Conservation (phyloP, 2,329 filamentous ascomycete species). For the Penicillium sp. region DNA sequence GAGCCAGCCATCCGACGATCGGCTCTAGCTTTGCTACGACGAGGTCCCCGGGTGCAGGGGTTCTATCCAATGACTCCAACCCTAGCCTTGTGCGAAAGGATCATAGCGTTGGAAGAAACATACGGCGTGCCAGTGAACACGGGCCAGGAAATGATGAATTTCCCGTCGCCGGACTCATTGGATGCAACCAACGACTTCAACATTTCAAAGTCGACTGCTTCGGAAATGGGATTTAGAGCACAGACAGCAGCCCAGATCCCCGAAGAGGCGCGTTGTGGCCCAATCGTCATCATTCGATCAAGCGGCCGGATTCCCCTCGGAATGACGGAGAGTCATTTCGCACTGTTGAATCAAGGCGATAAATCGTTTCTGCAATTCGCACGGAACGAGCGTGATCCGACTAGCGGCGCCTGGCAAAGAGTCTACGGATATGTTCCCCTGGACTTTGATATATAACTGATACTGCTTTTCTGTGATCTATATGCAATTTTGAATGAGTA, state of each 20-base stretch:
- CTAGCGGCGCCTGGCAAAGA: constrained; percentile 17
- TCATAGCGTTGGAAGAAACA: constrained; percentile 35
- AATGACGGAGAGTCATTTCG: constrained; percentile 19
- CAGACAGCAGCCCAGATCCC: constrained; percentile 17
- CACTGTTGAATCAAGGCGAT: constrained; percentile 20
- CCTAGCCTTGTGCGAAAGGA: constrained; percentile 18
- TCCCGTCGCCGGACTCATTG: too few relatives aligned
- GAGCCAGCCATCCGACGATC: constrained; percentile 30
- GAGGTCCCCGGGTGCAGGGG: constrained; percentile 29
- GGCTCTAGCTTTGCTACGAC: constrained; percentile 28
- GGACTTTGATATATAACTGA: constrained; percentile 6
- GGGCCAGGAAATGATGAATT: background rate
- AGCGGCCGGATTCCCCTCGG: constrained; percentile 18
- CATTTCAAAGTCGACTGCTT: background rate
- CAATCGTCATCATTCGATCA: constrained; percentile 25
- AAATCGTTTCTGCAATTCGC: constrained; percentile 24
- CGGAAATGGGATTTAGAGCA: background rate
- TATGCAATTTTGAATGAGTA: too few relatives aligned
- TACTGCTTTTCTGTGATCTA: too few relatives aligned
- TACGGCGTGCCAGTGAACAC: constrained; percentile 10
- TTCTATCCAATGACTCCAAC: constrained; percentile 23
- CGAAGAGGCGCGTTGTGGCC: constrained; percentile 28
- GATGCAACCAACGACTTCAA: too few relatives aligned
- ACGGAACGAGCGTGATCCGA: constrained; percentile 19
- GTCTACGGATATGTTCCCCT: constrained; percentile 25